Base-by-base conservation (phyloP, 2,329 filamentous ascomycete species). In the Sclerotinia nivalis region DNA sequence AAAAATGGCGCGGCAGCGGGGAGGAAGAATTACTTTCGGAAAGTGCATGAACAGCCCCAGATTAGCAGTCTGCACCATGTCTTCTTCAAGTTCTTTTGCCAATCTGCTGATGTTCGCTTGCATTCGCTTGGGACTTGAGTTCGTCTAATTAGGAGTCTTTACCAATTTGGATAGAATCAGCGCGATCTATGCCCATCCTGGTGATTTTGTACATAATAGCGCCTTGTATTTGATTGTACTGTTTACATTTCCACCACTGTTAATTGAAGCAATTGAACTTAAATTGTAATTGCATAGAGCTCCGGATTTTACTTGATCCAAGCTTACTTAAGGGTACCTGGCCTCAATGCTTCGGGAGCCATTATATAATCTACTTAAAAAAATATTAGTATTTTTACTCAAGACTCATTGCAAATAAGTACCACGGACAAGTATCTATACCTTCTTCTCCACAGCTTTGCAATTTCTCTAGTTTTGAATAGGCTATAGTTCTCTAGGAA, bases 1-100 rank as follows among this genome's bases (percentile, higher is more conserved):
- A 37, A 9, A 45, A 61, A 45, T 45, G 37, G 37, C 10, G 37
- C n/a, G 7, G 58, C 40, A 37, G 58, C 58, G 58, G 58, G 58
- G 58, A 61, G 40, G n/a, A 61, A 13, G 9, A 45, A 61, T n/a
- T 28, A 45, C 34, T 40, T 61, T 61, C n/a, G 58, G 40, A n/a
- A 28, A 31, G 40, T 61, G 58, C 58, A 61, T 61, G 34, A 61
- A n/a, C 58, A 22, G 58, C 58, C 58, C 58, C 58, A 61, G 58
- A 61, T 61, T 45, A 61, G 37, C 37, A 45, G 37, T 61, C 37
- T 45, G 37, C 58, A 61, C 22, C 40, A 43, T 40, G n/a, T 61
- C 25, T 61, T 28, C n/a, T 43, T 45, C n/a, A 45, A 45, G 15
- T 61, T 61, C 40, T 45, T 31, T 45, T 45, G 37, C 22, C 40